phyloP scores from a whole-genome alignment of 495 filamentous ascomycete genomes.

The Pseudevernia furfuracea region DNA sequence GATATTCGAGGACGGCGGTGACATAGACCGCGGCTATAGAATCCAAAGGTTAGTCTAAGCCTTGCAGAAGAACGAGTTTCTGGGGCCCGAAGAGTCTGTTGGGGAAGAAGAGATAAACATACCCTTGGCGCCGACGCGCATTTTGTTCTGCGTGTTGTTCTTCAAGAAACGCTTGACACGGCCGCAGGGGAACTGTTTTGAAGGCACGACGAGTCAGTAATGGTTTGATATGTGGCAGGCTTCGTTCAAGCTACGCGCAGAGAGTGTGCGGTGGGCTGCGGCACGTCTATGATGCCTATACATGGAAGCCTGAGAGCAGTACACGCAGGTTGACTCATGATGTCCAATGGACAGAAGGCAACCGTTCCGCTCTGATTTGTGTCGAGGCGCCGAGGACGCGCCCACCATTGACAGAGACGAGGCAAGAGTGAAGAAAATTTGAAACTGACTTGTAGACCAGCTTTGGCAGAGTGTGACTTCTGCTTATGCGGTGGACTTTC shows the following conservation, averaged over 20 bases:
- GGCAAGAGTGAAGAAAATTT: constrained; percentile 12
- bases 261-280: not conserved
- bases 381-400: constrained; percentile 9
- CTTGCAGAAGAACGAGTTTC: not conserved
- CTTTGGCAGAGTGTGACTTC: constrained; percentile 96
- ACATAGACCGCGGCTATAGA: constrained; percentile 82
- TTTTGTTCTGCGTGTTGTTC: constrained; percentile 99
- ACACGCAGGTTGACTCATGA: not conserved
- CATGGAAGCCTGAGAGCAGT: not conserved
- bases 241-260: not conserved
- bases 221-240: not conserved
- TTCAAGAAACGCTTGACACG: constrained; percentile 99
- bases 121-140: constrained; percentile 97
- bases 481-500: constrained; percentile 75
- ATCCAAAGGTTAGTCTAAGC: not conserved
- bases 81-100: not conserved
- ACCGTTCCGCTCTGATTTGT: not conserved
- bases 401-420: constrained; percentile 5
- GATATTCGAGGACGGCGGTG: constrained; percentile 96
- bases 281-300: not conserved
- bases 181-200: constrained; percentile 88
- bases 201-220: constrained; percentile 29
- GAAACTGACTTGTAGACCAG: constrained; percentile 89
- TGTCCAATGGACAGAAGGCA: not conserved
- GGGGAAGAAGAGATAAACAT: constrained; percentile 18